Evolutionary conservation across 192 early-diverging fungal species (phyloP).

Genomic region (Globomyces pollinis-pini): DNA sequence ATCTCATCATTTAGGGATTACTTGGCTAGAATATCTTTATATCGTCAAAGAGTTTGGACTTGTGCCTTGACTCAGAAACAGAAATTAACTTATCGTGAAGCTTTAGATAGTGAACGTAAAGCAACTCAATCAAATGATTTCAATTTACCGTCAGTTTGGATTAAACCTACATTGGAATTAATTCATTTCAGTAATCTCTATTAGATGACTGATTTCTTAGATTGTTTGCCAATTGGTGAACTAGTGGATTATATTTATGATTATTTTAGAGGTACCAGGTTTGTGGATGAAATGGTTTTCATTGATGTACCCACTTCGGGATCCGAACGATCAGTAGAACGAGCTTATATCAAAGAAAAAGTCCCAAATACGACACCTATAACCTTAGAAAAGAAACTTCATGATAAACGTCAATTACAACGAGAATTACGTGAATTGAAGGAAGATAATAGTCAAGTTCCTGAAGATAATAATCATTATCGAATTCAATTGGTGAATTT

Average conservation of each 20-base stretch:
- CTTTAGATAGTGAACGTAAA: conserved; percentile 64
- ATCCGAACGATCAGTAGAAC: conserved; percentile 6
- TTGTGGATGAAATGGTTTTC: conserved; percentile 45
- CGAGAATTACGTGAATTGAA: not conserved
- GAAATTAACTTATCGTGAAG: conserved; percentile 73
- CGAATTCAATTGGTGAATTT: conserved; percentile 30
- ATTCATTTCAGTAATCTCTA: conserved; percentile 63
- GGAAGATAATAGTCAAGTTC: not conserved
- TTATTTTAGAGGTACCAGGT: conserved; percentile 47
- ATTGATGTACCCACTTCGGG: conserved; percentile 12
- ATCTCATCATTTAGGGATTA: conserved; percentile 65
- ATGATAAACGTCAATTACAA: conserved; percentile 7
- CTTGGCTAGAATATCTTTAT: conserved; percentile 55
- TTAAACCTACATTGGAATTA: conserved; percentile 47
- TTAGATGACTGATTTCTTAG: conserved; percentile 24
- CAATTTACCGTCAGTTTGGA: conserved; percentile 59
- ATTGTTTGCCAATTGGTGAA: conserved; percentile 44
- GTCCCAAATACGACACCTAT: conserved; percentile 1
- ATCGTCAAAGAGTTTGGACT: conserved; percentile 66
- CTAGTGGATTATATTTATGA: conserved; percentile 56
- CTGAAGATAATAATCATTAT: conserved; percentile 27
- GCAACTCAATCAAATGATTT: conserved; percentile 55
- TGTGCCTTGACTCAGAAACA: conserved; percentile 68
- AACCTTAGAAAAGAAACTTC: conserved; percentile 15
- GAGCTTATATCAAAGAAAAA: conserved; percentile 9